These are phyloP conservation scores for Claviceps maximensis DNA, from an alignment of 2,329 filamentous ascomycete genomes.

Conservation along the genomic window DNA sequence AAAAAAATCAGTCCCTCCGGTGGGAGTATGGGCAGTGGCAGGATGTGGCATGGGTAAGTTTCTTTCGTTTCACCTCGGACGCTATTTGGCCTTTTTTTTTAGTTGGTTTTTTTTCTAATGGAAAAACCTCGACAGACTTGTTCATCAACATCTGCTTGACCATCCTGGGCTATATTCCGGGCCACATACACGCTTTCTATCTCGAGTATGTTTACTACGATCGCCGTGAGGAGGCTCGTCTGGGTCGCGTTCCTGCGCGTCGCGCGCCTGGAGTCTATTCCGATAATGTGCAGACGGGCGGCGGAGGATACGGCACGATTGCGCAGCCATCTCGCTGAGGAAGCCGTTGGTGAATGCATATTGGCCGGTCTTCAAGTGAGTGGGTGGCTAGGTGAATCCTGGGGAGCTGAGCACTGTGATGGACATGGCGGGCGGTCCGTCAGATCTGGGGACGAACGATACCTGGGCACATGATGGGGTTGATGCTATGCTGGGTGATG, in stretches of 20 bases:
- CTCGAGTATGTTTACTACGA: conserved; percentile 74
- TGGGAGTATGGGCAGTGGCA: conserved; percentile 50
- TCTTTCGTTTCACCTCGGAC: too few relatives aligned
- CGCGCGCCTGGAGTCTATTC: conserved; percentile 60
- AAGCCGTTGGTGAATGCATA: background rate
- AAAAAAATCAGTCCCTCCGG: conserved; percentile 45
- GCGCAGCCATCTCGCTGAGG: conserved; percentile 16
- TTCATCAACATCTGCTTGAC: conserved; percentile 56
- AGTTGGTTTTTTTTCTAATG: too few relatives aligned
- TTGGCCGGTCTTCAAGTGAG: too few relatives aligned
- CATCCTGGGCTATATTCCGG: conserved; percentile 59
- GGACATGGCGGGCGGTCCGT: background rate
- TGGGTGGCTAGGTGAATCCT: background rate
- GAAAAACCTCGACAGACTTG: conserved; percentile 36
- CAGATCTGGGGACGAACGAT: too few relatives aligned
- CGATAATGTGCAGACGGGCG: conserved; percentile 59
- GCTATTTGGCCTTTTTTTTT: background rate
- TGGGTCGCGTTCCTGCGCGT: conserved; percentile 39
- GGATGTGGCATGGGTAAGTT: conserved; percentile 45
- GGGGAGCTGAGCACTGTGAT: background rate
- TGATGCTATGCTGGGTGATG: too few relatives aligned
- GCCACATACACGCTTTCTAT: conserved; percentile 71
- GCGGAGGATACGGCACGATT: conserved; percentile 47
- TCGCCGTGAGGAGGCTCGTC: conserved; percentile 48
- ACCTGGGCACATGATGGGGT: too few relatives aligned